Evolutionary conservation across 1,139 yeast genomes (phyloP), one percentile per base, ranked within the genome.

Genomic region (Kluyveromyces marxianus): DNA sequence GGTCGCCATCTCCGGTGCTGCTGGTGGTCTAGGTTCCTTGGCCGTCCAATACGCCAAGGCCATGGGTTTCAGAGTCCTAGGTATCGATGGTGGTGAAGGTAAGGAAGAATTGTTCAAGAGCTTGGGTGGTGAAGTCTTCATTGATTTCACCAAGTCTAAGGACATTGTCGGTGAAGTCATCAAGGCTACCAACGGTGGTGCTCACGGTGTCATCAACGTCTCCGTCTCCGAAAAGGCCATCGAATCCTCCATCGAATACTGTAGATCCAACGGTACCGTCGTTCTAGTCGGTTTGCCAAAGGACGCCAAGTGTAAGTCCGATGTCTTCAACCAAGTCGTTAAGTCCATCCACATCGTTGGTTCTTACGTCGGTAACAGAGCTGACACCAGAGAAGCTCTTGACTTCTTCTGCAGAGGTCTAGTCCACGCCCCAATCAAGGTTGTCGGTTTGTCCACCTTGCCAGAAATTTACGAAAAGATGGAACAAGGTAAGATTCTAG

Each of bases 221-320:
- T 85, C 94, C 39, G 90, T 82, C 47, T 80, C 94, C 44, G 85
- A 79, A 65, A 69, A 68, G 48, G 94, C 94, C 50, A 81, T 84
- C 59, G 69, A 76, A 47, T 81, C 78, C 60, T 83, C 92, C 25
- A 72, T 81, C 53, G 72, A 76, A 52, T 84, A 80, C 67, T 84
- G 83, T 48, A 77, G 92, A 68, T 69, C 87, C 31, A 72, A 77
- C 49, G 95, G 95, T 65, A 79, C 85, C 53, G 84, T 83, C 61
- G 92, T 85, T 45, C 71, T 83, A 58, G 92, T 85, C 56, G 94
- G 94, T 56, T 72, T 85, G 60, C 94, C 94, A 54, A 84, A 85
- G 39, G 77, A 76, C 56, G 86, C 90, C 47, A 70, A 74, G 59
- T 75, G 77, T 51, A 65, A 62, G 78, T 76, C 86, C 28, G 75